A percentile compares a stretch with the other conserved stretches of the same genome.
Evolutionary conservation across 305 asterid species (phyloP).

Genomic region (Fraxinus greggii): DNA sequence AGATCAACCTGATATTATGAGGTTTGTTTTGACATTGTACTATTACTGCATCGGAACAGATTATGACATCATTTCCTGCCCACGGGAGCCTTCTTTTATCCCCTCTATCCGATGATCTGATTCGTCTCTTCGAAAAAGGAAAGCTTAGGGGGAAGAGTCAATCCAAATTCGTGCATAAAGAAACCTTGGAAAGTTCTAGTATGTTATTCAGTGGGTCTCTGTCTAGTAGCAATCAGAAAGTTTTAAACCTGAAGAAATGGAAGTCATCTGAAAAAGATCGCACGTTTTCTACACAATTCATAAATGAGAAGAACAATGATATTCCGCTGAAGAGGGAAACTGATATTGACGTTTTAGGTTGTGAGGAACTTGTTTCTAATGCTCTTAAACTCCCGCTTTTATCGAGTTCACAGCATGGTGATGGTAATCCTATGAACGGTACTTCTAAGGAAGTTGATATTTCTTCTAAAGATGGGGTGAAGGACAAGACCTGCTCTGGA

Average conservation of each 20-base stretch:
- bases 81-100: constrained; percentile 54
- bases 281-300: constrained; percentile 25
- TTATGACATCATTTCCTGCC: constrained; percentile 67
- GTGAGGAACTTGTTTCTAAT: constrained; percentile 78
- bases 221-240: constrained; percentile 40
- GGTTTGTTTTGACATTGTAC: constrained; percentile 12
- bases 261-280: constrained; percentile 39
- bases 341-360: constrained; percentile 44
- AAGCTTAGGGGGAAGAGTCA: constrained; percentile 42
- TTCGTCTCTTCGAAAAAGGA: constrained; percentile 46
- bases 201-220: constrained; percentile 48
- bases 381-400: constrained; percentile 81
- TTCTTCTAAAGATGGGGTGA: neutral
- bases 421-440: constrained; percentile 8
- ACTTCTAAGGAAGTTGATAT: neutral
- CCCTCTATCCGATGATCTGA: constrained; percentile 73
- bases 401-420: constrained; percentile 38
- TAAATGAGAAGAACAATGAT: constrained; percentile 28
- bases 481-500: neutral
- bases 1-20: neutral
- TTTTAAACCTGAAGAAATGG: constrained; percentile 42
- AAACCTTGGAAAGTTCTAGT: constrained; percentile 37
- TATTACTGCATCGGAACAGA: constrained; percentile 44
- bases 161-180: constrained; percentile 37
- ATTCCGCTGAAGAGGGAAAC: constrained; percentile 41